Conservation (phyloP, 805 yeast genomes). For the Starmerella sp. region DNA sequence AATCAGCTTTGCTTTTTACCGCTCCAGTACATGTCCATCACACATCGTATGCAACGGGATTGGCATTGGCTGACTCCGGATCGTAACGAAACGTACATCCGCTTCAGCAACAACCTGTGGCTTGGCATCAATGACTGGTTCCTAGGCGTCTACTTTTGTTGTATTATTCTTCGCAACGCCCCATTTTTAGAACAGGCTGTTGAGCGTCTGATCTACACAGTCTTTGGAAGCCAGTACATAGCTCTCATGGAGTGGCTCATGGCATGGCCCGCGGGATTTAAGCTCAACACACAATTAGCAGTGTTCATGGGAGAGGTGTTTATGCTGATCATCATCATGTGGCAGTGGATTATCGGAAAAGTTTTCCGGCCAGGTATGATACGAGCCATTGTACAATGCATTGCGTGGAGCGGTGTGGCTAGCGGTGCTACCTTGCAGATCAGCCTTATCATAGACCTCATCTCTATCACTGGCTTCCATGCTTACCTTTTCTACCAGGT, state of each 20-base stretch:
- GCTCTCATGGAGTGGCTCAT: slow-evolving; percentile 59
- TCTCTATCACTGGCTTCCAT: slow-evolving; percentile 56
- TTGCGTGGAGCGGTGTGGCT: slow-evolving; percentile 33
- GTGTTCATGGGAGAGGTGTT: slow-evolving; percentile 76
- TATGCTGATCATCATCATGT: slow-evolving; percentile 70
- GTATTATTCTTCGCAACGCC: slow-evolving; percentile 30
- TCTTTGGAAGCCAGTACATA: slow-evolving; percentile 39
- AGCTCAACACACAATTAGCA: slow-evolving; percentile 77
- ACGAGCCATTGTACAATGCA: slow-evolving; percentile 2
- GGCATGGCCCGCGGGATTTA: slow-evolving; percentile 87
- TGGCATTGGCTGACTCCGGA: slow-evolving; percentile 30
- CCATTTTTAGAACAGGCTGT: slow-evolving; percentile 25
- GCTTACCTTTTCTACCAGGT: slow-evolving; percentile 66
- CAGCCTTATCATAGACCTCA: slow-evolving; percentile 53
- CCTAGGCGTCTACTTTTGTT: slow-evolving; percentile 53
- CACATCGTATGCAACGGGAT: slow-evolving; percentile 31
- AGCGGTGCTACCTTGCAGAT: slow-evolving; percentile 60
- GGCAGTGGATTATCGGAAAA: slow-evolving; percentile 31
- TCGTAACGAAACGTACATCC: slow-evolving; percentile 41
- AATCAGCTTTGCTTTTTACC: slow-evolving; percentile 74
- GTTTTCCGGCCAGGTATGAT: slow-evolving; percentile 4
- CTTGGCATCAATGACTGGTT: slow-evolving; percentile 70
- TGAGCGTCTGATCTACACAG: slow-evolving; percentile 25
- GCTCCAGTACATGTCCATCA: slow-evolving; percentile 53
- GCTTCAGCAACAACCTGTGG: slow-evolving; percentile 82